Evolutionary conservation across 2,329 filamentous ascomycete species (phyloP), one percentile per base, ranked within the genome.

Genomic region (Sarocladiaceae sp.): DNA sequence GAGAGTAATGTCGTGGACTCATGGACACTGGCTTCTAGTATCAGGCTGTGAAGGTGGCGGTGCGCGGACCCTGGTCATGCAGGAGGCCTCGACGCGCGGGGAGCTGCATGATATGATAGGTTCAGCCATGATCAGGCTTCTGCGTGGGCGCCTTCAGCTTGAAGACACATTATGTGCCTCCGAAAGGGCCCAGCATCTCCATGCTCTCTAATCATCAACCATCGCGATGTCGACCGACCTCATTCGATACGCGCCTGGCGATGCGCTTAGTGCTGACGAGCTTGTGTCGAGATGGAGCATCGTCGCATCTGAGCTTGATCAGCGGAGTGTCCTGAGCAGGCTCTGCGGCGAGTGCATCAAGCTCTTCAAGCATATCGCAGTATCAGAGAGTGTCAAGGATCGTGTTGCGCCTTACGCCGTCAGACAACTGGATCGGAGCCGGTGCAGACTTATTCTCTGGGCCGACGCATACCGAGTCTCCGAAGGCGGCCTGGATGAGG

Each of bases 31-130:
- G n/a, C n/a, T n/a, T n/a, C n/a, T n/a, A n/a, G n/a, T n/a, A n/a
- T 33, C 29, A 46, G 40, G 25, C 40, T 46, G 25, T 29, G 40
- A 26, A n/a, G 23, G 40, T 29, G 40, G 40, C 40, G 17, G 25
- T 28, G 37, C 17, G 20, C 40, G 10, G 40, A 25, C 25, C 25
- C 40, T 46, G 23, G 22, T 18, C 40, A 46, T 46, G 40, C 22
- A 46, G 40, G 40, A 46, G 40, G 40, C 40, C 40, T 46, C 40
- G n/a, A 46, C 22, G 20, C n/a, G 22, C 13, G 40, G 23, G 40
- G 23, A 33, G 23, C 25, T 25, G 23, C 18, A 40, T 40, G n/a
- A n/a, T n/a, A n/a, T 33, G 29, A 33, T 8, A 10, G 29, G 29
- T 18, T 46, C 23, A 26, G 25, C 40, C 17, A 42, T 7, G 39